Conservation (phyloP, 305 asterid genomes). For the Fraxinus sp. region DNA sequence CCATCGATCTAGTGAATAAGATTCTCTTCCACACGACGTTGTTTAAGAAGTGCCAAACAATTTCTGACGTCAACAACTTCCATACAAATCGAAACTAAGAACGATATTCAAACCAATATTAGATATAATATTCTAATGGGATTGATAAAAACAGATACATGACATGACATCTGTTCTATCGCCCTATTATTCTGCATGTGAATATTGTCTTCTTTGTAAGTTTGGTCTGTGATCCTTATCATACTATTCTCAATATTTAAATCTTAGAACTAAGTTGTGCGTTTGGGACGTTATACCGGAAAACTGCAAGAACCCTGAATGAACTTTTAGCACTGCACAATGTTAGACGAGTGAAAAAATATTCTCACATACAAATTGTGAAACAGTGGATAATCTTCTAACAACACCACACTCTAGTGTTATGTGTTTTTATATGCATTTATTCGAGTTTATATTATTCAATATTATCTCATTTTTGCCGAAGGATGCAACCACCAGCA, state of each 20-base stretch:
- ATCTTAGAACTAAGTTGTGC: background rate
- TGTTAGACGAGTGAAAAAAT: too few relatives aligned
- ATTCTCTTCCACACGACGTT: background rate
- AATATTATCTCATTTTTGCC: background rate
- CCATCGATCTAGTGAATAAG: background rate
- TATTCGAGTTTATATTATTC: background rate
- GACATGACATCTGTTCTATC: background rate
- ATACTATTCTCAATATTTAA: background rate
- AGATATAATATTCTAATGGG: background rate
- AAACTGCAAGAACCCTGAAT: background rate
- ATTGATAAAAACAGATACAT: background rate
- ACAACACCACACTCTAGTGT: background rate
- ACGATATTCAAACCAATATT: background rate
- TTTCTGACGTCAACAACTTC: background rate
- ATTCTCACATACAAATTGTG: background rate
- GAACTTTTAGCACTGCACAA: background rate
- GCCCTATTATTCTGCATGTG: conserved; percentile 10
- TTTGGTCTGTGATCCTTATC: background rate
- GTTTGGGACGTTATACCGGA: background rate
- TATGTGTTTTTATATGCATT: background rate
- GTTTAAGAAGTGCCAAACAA: background rate
- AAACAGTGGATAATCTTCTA: background rate
- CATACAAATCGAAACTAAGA: background rate
- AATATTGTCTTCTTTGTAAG: background rate
- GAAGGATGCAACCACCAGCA: background rate